Base-by-base conservation (phyloP, 2,329 filamentous ascomycete species). In the Chrysoporthe puriensis region DNA sequence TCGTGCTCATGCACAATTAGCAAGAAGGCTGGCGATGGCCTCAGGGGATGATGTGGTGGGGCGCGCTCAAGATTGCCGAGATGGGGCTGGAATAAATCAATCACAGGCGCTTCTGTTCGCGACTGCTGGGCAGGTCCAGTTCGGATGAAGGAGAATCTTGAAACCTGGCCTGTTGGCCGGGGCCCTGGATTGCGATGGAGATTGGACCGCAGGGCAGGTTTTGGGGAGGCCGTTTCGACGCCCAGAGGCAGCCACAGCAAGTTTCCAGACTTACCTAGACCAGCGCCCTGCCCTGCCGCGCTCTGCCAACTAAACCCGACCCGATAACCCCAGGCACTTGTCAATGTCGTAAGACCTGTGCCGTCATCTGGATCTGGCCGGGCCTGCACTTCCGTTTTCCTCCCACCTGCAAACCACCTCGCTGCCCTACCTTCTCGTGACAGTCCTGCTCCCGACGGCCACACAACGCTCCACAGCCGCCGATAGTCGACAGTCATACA, bases 301-400 rank as follows among this genome's bases (percentile, higher is more conserved):
- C 48, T 52, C 9, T 52, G 48, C 48, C 50, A 54, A 54, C 50
- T 54, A 54, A 14, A 21, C 50, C 26, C 16, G 14, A 21, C 26
- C 26, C n/a, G 40, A 32, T 21, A 42, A 44, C 32, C 50, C 50
- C 50, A 54, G 13, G 21, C 11, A 65, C 56, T 50, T 50, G 62
- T 54, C 67, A 62, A 59, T 70, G 66, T 66, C 68, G 62, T 66
- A 66, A 65, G 59, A 63, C 63, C 63, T 63, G 62, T 68, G 66
- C 68, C 66, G 68, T 70, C 68, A 70, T 63, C 54, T 54, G 63
- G 61, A 40, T 63, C 54, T 54, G 58, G 11, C 62, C 46, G 56
- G 56, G 54, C 48, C 54, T 43, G 42, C 54, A 69, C 21, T 50
- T 43, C 40, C 56, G 40, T 32, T 42, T 61, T 56, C 61, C 48